Evolutionary conservation across 2,329 filamentous ascomycete species (phyloP), one percentile per base, ranked within the genome.

Genomic region (Pseudogymnoascus sp.): DNA sequence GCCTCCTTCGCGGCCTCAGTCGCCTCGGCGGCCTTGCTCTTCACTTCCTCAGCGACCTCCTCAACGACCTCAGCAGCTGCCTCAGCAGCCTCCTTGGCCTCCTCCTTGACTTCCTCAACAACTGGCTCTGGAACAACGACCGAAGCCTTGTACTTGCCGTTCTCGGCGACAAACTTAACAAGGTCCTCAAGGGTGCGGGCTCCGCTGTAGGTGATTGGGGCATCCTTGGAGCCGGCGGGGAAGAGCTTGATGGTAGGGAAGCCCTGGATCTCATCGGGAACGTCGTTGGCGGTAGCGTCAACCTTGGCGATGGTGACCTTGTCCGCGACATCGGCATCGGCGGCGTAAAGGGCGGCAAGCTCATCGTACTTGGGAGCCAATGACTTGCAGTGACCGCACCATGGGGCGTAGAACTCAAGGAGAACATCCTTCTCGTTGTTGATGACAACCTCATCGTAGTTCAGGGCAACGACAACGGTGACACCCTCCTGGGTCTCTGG

Each of bases 211-310:
- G 91, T 91, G 66, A 97, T 77, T 64, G 94, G 90, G 69, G 86
- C 81, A 73, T 83, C 82, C 87, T 99, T 99, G 78, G 83, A 83
- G 72, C 92, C 92, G 71, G 94, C 94, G 67, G 91, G 85, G 89
- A 86, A 99, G 69, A 99, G 85, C 85, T 97, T 97, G 85, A 99
- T 97, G 76, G 94, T 99, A 63, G 94, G 94, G 89, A 99, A 99
- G 67, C 94, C 94, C 77, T 91, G 85, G 73, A 99, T 91, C 80
- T 96, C 91, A 77, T 97, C 93, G 63, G 94, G 94, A 63, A 97
- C 91, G 72, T 99, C 94, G 81, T 99, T 99, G 80, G 80, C 78
- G 66, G 94, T 99, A 64, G 94, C 94, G 74, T 99, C 94, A 69
- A 99, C 88, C 88, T 99, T 99, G 78, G 92, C 94, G 74, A 99